Evolutionary conservation across 345 rosid species (phyloP).

Genomic region (Mercurialis annua): DNA sequence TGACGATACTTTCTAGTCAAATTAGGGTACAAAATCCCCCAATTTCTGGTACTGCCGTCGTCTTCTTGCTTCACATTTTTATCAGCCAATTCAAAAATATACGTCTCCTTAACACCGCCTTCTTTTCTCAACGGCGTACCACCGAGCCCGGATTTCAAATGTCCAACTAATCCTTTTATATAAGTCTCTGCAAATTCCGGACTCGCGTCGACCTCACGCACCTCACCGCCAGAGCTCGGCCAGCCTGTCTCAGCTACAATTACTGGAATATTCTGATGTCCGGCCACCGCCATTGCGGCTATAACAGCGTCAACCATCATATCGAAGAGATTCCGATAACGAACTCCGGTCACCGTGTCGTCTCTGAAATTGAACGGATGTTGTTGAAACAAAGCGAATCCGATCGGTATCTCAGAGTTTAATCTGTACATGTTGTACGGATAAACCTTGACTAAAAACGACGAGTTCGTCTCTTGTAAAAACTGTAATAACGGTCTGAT

Average conservation of each 20-base stretch:
- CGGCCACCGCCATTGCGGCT: conserved; percentile 69
- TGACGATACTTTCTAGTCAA: conserved; percentile 55
- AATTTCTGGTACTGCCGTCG: conserved; percentile 41
- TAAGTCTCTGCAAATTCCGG: conserved; percentile 58
- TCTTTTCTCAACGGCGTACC: conserved; percentile 88
- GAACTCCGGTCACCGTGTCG: conserved; percentile 65
- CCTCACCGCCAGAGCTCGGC: conserved; percentile 67
- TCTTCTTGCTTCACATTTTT: conserved; percentile 39
- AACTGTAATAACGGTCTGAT: conserved; percentile 73
- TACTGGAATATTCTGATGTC: conserved; percentile 71
- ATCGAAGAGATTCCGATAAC: conserved; percentile 80
- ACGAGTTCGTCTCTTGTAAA: conserved; percentile 63
- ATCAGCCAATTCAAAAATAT: conserved; percentile 69
- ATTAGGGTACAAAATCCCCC: conserved; percentile 76
- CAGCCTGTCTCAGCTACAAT: conserved; percentile 90
- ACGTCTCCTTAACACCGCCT: conserved; percentile 65
- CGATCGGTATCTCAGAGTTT: conserved; percentile 65
- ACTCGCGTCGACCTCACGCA: conserved; percentile 67
- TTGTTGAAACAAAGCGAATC: conserved; percentile 80
- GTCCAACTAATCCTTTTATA: conserved; percentile 59
- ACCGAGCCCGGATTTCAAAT: conserved; percentile 60
- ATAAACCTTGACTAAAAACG: conserved; percentile 69
- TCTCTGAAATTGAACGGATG: conserved; percentile 74
- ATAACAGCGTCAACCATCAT: conserved; percentile 89
- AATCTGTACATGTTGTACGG: conserved; percentile 79